Evolutionary conservation across 1,139 yeast genomes (phyloP), one percentile per base, ranked within the genome.

Genomic region (Taiozyma sp.): DNA sequence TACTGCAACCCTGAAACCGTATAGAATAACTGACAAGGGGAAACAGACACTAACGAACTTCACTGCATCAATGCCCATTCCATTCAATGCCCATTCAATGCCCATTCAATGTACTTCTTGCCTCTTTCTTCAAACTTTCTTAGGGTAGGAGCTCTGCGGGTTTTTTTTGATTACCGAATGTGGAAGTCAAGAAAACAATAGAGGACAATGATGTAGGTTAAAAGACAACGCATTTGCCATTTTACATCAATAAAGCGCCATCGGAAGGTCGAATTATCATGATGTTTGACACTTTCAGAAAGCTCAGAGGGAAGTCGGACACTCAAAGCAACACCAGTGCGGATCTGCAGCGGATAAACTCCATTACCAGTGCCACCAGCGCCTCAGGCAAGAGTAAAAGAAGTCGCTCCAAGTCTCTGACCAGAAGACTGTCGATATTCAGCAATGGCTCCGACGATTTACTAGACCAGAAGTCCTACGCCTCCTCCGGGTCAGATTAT

Each of bases 371-470:
- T 10, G 41, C 32, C 14, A 46, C 40, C 8, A 46, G 28, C 7
- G 16, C 24, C 4, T n/a, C 42, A 7, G 32, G 16, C 4, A 39
- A 19, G 8, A 23, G 12, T 13, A 40, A 40, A 8, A 40, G 43
- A 14, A 29, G 46, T 4, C 45, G 48, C 32, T 29, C 51, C 7
- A 48, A 46, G 22, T 45, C 53, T 3, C 45, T 47, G 8, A 30
- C 49, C 10, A 51, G 45, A 24, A 48, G 46, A n/a, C 24, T 51
- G 8, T 51, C 53, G n/a, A 27, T 51, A 8, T 48, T 48, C 38
- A 28, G 45, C 27, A 36, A 32, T 9, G 34, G 28, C 22, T 51
- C 53, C 24, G 44, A 42, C 27, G 39, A 43, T 4, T 39, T 44
- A 13, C 30, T 48, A 2, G 45, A 34, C 10, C 30, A 19, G 4